Evolutionary conservation across 495 filamentous ascomycete genomes (phyloP).

Genomic region (Extremus antarcticus): DNA sequence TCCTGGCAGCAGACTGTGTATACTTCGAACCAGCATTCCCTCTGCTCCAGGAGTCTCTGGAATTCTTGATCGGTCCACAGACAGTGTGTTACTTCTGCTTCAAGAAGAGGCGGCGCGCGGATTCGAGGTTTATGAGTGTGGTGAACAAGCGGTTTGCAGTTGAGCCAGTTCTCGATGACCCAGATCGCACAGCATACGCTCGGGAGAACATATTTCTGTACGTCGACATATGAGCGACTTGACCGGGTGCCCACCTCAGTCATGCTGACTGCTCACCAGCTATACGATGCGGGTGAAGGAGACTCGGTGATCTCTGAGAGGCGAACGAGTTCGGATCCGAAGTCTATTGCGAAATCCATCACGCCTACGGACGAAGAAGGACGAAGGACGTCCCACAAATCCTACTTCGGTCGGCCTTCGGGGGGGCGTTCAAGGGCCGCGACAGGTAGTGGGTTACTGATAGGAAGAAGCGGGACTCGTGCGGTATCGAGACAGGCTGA

Average conservation of each 20-base stretch:
- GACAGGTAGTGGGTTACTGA: too few species aligned
- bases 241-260: too few species aligned
- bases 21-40: conserved; percentile 96
- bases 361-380: neutral
- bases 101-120: conserved; percentile 64
- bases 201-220: conserved; percentile 41
- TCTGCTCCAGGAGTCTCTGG: conserved; percentile 66
- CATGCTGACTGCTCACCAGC: conserved; percentile 3
- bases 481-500: neutral
- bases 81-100: conserved; percentile 86
- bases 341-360: neutral
- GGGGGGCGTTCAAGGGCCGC: neutral
- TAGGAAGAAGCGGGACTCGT: neutral
- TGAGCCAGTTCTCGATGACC: conserved; percentile 34
- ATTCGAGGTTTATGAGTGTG: conserved; percentile 39
- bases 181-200: conserved; percentile 29
- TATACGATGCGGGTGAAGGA: conserved; percentile 10
- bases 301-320: neutral
- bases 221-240: conserved; percentile 1
- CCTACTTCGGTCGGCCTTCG: neutral
- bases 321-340: too few species aligned
- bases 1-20: conserved; percentile 82
- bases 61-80: conserved; percentile 34
- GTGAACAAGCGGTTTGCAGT: conserved; percentile 36
- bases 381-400: neutral